Evolutionary conservation across 192 early-diverging fungal genomes (phyloP).

Genomic region (Coemansia sp.): DNA sequence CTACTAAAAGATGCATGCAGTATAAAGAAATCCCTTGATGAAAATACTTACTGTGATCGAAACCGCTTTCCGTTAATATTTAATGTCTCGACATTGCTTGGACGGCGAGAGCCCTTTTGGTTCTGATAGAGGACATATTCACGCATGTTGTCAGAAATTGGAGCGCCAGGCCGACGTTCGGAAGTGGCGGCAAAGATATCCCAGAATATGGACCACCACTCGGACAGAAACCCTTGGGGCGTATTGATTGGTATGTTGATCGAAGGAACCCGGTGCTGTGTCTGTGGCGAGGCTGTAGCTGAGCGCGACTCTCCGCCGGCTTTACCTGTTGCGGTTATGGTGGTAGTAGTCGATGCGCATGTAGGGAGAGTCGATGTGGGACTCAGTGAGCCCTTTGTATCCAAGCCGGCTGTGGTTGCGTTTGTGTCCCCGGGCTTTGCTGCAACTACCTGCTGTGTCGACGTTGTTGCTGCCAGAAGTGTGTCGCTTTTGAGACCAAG

Average conservation of each 20-base stretch:
- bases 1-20: conserved; percentile 4
- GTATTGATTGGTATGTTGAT: conserved; percentile 32
- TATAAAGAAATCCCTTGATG: not conserved
- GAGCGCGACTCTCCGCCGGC: conserved; percentile 11
- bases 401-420: not conserved
- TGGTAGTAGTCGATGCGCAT: not conserved
- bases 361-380: conserved; percentile 3
- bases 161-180: conserved; percentile 16
- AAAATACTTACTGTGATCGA: conserved; percentile 30
- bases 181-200: conserved; percentile 30
- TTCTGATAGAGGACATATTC: conserved; percentile 33
- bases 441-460: not conserved
- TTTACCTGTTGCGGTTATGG: not conserved
- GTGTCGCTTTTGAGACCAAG: not conserved
- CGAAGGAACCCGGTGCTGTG: conserved; percentile 15
- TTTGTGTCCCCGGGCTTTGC: conserved; percentile 8
- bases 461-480: conserved; percentile 2
- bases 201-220: conserved; percentile 52
- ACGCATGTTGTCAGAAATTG: conserved; percentile 22
- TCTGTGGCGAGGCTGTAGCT: not conserved
- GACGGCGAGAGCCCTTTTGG: conserved; percentile 11
- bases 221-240: conserved; percentile 25
- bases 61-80: conserved; percentile 45
- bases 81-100: conserved; percentile 6
- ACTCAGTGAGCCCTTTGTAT: conserved; percentile 8